Conservation (phyloP, 2,329 filamentous ascomycete genomes). For the Purpureocillium lavendulum region DNA sequence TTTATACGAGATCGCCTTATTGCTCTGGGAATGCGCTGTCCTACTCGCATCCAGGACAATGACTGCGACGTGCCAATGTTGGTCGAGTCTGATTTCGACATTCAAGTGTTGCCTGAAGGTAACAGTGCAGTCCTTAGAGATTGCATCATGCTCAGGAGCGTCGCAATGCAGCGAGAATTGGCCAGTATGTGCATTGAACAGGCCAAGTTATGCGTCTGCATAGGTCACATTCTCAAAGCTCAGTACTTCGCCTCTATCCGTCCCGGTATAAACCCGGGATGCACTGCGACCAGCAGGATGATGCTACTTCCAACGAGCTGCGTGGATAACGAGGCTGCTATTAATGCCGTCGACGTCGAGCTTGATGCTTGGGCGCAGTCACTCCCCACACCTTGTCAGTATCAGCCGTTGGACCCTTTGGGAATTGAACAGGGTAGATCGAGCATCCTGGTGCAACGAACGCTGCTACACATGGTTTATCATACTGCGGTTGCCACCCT, state of each 20-base stretch:
- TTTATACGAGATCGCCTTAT: conserved; percentile 93
- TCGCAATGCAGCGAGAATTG: conserved; percentile 65
- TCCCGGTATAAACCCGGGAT: conserved; percentile 69
- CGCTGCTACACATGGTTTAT: conserved; percentile 89
- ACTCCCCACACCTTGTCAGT: conserved; percentile 64
- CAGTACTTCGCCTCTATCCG: conserved; percentile 89
- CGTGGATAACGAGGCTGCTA: conserved; percentile 73
- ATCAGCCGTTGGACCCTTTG: conserved; percentile 44
- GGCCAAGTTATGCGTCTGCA: conserved; percentile 79
- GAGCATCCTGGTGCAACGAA: conserved; percentile 62
- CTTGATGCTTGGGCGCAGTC: conserved; percentile 69
- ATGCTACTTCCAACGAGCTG: conserved; percentile 88
- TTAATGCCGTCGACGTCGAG: conserved; percentile 70
- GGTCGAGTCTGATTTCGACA: conserved; percentile 75
- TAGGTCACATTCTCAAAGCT: conserved; percentile 80
- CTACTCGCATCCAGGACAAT: conserved; percentile 85
- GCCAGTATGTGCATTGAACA: conserved; percentile 88
- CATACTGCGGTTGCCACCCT: conserved; percentile 85
- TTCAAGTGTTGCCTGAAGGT: conserved; percentile 56
- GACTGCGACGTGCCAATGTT: conserved; percentile 94
- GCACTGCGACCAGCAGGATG: conserved; percentile 69
- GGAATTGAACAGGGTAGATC: conserved; percentile 55
- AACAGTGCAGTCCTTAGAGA: conserved; percentile 60
- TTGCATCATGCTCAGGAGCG: conserved; percentile 65
- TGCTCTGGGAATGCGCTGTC: conserved; percentile 85